Base-by-base conservation (phyloP, 2,329 filamentous ascomycete species). In the Neofusicoccum cordaticola region DNA sequence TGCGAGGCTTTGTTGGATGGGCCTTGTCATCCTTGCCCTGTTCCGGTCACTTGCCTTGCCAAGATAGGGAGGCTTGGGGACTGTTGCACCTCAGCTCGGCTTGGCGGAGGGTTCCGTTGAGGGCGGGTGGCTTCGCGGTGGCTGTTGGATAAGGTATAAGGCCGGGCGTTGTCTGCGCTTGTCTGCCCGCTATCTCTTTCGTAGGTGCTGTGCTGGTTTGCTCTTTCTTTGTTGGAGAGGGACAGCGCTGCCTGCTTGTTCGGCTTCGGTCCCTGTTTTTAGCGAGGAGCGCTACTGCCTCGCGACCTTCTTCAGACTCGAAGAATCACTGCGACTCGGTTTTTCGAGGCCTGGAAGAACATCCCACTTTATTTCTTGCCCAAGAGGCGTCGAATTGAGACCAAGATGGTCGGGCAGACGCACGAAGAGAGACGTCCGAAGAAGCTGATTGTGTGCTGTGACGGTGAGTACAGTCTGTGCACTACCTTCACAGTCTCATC, bases 371-470 rank as follows among this genome's bases (percentile, higher is more conserved):
- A 31, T 31, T 31, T 31, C 4, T 31, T 31, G 6, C 27, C 3
- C 27, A 31, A 31, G 4, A 31, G 27, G 27, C 11, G 37, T 15
- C 37, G 37, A 15, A 34, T 1, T 8, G 11, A 13, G 2, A n/a
- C 8, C 31, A 58, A 57, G 15, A 44, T 58, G 44, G 19, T 27
- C 8, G 19, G 27, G n/a, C 2, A 47, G 4, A 19, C 31, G 1
- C 19, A 37, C 9, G 42, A 15, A 2, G 13, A 58, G 51, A 57
- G 19, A 15, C 44, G 52, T 5, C 63, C 63, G 31, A 65, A 65
- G 63, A 65, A 65, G 47, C 31, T 65, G 37, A 41, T 65, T 19
- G 53, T 65, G 2, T 65, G 63, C 27, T 65, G 63, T 13, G 63
- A 65, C 53, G 63, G 63, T 65, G 42, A 61, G 63, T 56, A 35